Evolutionary conservation across 2,329 filamentous ascomycete species (phyloP).

Genomic region (Cladosporium sp.): DNA sequence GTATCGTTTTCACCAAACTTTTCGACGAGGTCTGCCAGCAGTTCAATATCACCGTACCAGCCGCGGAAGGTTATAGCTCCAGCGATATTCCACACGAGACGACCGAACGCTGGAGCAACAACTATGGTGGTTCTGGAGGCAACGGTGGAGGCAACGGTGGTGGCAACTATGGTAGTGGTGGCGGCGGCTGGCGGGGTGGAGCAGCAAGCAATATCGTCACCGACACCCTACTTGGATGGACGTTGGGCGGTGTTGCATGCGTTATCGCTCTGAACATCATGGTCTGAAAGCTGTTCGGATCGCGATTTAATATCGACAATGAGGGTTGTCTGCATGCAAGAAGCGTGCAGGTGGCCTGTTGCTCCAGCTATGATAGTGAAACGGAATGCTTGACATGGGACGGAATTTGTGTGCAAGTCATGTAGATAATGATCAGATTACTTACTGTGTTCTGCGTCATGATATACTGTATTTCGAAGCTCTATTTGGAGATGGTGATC

Average conservation of each 20-base stretch:
- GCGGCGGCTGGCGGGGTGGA: neutral
- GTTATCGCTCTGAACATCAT: neutral
- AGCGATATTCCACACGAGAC: neutral
- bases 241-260: neutral
- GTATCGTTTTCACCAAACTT: constrained; percentile 15
- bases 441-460: too few relatives aligned
- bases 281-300: neutral
- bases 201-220: neutral
- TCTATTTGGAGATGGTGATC: too few relatives aligned
- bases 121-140: neutral
- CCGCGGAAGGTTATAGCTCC: neutral
- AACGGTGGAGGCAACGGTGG: neutral
- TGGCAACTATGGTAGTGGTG: neutral
- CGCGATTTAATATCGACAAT: too few relatives aligned
- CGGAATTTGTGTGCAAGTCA: too few relatives aligned
- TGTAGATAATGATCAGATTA: too few relatives aligned
- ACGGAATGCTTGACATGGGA: too few relatives aligned
- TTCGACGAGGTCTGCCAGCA: constrained; percentile 19
- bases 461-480: too few relatives aligned
- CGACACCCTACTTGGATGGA: neutral
- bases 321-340: too few relatives aligned
- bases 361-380: too few relatives aligned
- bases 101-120: constrained; percentile 13
- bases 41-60: constrained; percentile 17
- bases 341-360: too few relatives aligned